Base-by-base conservation (phyloP, 2,329 filamentous ascomycete species). In the Aspergillus texensis region DNA sequence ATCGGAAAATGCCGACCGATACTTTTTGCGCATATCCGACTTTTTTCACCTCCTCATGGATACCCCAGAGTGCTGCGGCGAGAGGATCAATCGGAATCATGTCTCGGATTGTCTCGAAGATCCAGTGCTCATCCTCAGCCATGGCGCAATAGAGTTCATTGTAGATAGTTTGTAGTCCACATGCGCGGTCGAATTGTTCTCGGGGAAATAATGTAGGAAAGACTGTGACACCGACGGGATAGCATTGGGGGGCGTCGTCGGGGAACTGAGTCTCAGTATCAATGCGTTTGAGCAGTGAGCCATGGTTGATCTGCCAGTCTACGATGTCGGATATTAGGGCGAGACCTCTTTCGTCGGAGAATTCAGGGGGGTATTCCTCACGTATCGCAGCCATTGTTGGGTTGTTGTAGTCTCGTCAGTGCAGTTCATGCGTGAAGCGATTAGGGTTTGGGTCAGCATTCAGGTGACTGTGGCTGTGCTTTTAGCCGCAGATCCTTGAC, bases 111-210 rank as follows among this genome's bases (percentile, higher is more conserved):
- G 74, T 69, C 4, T 66, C 57, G 21, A 71, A 69, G 1, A 82
- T 71, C 78, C 78, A 81, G 1, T 70, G 64, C 30, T 77, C 72
- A 67, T 82, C 78, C 50, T 75, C 70, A 2, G 67, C 88, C 79
- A 75, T 86, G 79, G 62, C 87, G 80, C 76, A 69, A 58, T 81
- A 82, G 3, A 81, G 72, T 84, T 87, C 70, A 81, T 85, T 70
- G 84, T 83, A 81, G 84, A 87, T 74, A 80, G 84, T 77, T 86
- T 90, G 75, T 79, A 90, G 68, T 79, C 84, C 62, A 84, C 79
- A 28, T 83, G 84, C 78, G 84, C 75, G 65, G 16, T 77, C 56
- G 60, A 80, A 81, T 3, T 64, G 66, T 2, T 58, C 48, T 26
- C 67, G 67, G 4, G 77, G 78, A 58, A 79, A 80, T 1, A 68